Base-by-base conservation (phyloP, 1,284 basidiomycete species). In the Gymnopus androsaceus region DNA sequence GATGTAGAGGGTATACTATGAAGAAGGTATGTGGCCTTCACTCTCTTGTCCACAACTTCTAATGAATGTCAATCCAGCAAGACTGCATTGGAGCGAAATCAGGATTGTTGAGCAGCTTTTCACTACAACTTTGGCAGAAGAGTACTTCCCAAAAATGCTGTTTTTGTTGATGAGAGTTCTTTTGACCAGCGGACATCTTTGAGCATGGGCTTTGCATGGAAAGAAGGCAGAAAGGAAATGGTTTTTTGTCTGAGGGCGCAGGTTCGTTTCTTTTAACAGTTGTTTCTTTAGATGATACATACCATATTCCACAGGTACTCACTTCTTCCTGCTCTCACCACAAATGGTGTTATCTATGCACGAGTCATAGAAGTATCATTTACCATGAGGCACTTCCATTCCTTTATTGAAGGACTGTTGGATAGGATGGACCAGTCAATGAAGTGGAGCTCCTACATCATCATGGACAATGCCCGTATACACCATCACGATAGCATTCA, bases 391-490 rank as follows among this genome's bases (percentile, higher is more conserved):
- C 41, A 28, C 1, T 73, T 73, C 56, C 17, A 9, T 6, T n/a
- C 42, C 4, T 74, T 71, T 51, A 64, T 74, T 44, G 56, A 62
- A 7, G 65, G 62, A 9, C 61, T 72, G 3, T 58, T 74, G 5
- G 60, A 61, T 4, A 51, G 58, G 3, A 73, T 73, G 71, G 58
- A 72, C 7, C 64, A 63, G 11, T 72, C 50, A 27, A 66, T 65
- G 1, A 51, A 15, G 1, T 61, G 60, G 1, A 67, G 66, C 31
- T 68, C 66, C 25, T 67, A 72, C 1, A 62, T 73, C 47, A 55
- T 73, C 8, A 67, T 74, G 65, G 72, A 74, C 53, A 73, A 74
- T 58, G 67, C 65, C 38, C 40, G 59, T 0, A 72, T 72, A 31
- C 70, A 72, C 54, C 65, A 71, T 40, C 38, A 57, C 19, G 59